Conservation (phyloP, 306 rosid genomes). For the Pyrus communis region DNA sequence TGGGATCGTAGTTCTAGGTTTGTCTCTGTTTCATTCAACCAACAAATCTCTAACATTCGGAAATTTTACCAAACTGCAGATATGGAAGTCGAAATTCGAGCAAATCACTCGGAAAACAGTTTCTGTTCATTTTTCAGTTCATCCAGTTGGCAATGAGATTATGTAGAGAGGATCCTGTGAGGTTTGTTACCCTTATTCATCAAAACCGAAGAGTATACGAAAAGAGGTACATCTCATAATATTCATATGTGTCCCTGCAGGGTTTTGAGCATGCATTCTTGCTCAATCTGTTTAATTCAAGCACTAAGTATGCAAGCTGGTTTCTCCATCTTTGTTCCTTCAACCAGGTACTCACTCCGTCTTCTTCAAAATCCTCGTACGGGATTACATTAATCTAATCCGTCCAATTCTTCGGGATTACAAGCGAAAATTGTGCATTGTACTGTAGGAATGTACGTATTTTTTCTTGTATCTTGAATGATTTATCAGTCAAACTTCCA, state of each 20-base stretch:
- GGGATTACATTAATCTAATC: slow-evolving; percentile 16
- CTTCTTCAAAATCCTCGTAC: not conserved
- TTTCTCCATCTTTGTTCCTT: not conserved
- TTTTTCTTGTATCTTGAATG: not conserved
- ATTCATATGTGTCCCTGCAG: slow-evolving; percentile 26
- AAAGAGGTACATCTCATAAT: not conserved
- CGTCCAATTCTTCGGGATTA: not conserved
- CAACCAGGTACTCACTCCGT: slow-evolving; percentile 5
- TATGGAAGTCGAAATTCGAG: slow-evolving; percentile 69
- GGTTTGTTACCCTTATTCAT: slow-evolving; percentile 33
- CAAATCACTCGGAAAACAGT: slow-evolving; percentile 54
- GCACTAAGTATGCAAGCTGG: slow-evolving; percentile 21
- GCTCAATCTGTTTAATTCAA: slow-evolving; percentile 17
- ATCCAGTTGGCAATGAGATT: slow-evolving; percentile 86
- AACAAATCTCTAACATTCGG: slow-evolving; percentile 4
- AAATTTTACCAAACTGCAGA: slow-evolving; percentile 23
- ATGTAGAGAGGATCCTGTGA: slow-evolving; percentile 46
- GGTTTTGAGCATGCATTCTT: slow-evolving; percentile 20
- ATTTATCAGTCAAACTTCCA: not conserved
- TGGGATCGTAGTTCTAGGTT: not conserved
- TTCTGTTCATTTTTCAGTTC: slow-evolving; percentile 63
- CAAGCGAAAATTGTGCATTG: not conserved
- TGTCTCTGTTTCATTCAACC: not conserved
- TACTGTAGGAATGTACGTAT: not conserved
- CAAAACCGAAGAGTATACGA: not conserved